These are phyloP conservation scores for Wallacemonas rigidus DNA, from an alignment of 208 protist genomes.

Conservation along the genomic window DNA sequence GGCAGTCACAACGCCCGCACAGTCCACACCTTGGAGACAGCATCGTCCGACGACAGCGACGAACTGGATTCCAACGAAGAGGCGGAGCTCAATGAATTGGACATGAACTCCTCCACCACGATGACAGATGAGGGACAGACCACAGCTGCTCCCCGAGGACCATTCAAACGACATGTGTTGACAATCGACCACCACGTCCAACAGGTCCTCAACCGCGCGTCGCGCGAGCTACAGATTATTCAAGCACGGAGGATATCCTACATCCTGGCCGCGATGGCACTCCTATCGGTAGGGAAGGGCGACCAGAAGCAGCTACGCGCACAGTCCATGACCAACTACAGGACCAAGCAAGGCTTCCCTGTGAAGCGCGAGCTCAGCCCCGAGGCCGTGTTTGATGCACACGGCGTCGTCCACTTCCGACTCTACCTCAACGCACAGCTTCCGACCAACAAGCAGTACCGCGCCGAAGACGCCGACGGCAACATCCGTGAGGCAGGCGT, in stretches of 20 bases:
- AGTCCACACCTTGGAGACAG: no score
- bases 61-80: no score
- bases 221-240: background rate
- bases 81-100: no score
- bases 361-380: background rate
- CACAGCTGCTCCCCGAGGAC: background rate
- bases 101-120: background rate
- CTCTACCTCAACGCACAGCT: no score
- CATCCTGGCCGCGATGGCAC: background rate
- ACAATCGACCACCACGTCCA: background rate
- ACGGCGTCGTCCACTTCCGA: background rate
- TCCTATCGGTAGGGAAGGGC: background rate
- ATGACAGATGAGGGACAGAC: background rate
- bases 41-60: no score
- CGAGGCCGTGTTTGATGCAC: background rate
- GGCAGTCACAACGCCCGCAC: no score
- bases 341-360: background rate
- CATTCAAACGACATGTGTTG: background rate
- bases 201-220: background rate
- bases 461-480: background rate
- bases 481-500: background rate
- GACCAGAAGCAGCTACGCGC: background rate
- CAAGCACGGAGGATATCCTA: background rate
- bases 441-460: background rate
- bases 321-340: slow-evolving; percentile 5